phyloP scores from a whole-genome alignment of 2,329 filamentous ascomycete species.

The Trichoderma sp. region DNA sequence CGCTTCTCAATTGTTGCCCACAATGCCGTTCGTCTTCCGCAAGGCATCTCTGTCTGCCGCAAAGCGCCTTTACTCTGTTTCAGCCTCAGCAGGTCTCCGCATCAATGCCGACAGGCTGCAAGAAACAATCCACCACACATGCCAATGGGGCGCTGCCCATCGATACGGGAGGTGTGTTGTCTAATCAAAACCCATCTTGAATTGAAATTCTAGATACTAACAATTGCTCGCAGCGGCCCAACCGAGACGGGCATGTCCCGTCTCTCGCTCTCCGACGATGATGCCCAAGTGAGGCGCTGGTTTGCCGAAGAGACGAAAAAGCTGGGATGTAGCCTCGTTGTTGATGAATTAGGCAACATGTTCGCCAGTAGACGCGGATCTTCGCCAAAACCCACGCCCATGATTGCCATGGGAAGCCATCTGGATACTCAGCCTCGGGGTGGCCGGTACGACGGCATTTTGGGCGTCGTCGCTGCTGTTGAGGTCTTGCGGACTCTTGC shows the following conservation, averaged over 20 bases:
- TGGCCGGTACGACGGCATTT: constrained; percentile 73
- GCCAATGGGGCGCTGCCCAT: constrained; percentile 39
- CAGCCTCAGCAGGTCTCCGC: constrained; percentile 27
- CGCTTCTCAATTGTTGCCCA: not conserved
- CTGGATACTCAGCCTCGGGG: constrained; percentile 65
- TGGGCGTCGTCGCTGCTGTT: constrained; percentile 72
- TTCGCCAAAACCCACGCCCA: constrained; percentile 58
- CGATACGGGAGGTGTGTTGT: constrained; percentile 35
- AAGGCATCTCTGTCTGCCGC: not conserved
- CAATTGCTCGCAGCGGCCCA: constrained; percentile 28
- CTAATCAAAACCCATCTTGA: not conserved
- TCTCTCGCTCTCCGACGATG: constrained; percentile 71
- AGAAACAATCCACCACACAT: constrained; percentile 38
- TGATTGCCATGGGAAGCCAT: constrained; percentile 69
- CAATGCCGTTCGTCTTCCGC: not conserved
- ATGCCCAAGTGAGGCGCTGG: constrained; percentile 77
- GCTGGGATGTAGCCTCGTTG: constrained; percentile 66
- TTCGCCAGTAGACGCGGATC: constrained; percentile 71
- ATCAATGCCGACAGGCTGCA: constrained; percentile 36
- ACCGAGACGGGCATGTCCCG: constrained; percentile 76
- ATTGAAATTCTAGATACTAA: not conserved
- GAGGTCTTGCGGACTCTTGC: constrained; percentile 68
- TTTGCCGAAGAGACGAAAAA: constrained; percentile 65
- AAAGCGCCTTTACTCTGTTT: constrained; percentile 14
- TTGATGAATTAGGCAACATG: constrained; percentile 79